Evolutionary conservation across 2,329 filamentous ascomycete genomes (phyloP).

Genomic region (Claviceps capensis): DNA sequence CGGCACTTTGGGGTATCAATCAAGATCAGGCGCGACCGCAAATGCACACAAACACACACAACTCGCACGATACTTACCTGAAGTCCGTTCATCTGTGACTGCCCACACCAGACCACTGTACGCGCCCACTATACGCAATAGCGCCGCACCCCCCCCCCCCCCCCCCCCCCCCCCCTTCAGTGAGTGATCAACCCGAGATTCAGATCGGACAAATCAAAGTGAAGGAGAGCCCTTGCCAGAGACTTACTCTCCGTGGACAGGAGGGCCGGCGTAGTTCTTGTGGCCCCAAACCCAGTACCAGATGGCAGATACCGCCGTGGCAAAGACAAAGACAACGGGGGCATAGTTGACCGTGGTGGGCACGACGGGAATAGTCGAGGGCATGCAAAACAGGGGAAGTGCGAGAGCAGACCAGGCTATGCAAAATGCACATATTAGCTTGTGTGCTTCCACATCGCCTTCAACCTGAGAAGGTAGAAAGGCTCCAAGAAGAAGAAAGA

Average conservation of each 20-base stretch:
- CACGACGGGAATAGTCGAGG: conserved; percentile 46
- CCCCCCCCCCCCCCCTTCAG: no score
- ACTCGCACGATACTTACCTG: not conserved
- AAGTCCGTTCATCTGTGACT: not conserved
- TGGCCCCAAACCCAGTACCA: conserved; percentile 62
- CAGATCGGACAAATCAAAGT: not conserved
- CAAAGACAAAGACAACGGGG: conserved; percentile 57
- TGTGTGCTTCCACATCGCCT: no score
- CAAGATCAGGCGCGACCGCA: not conserved
- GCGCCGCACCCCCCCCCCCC: no score
- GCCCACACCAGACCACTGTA: not conserved
- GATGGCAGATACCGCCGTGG: conserved; percentile 42
- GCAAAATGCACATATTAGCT: conserved; percentile 4
- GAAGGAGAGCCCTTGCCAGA: not conserved
- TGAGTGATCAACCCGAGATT: no score
- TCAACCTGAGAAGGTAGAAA: not conserved
- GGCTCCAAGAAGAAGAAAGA: not conserved
- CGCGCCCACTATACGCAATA: no score
- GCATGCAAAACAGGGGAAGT: conserved; percentile 64
- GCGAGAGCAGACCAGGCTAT: conserved; percentile 53
- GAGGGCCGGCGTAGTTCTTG: conserved; percentile 53
- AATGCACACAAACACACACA: not conserved
- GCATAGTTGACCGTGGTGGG: conserved; percentile 55
- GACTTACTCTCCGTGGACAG: conserved; percentile 23
- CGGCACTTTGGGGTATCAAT: not conserved